Base-by-base conservation (phyloP, 2,329 filamentous ascomycete species). In the Phialocephala subalpina region DNA sequence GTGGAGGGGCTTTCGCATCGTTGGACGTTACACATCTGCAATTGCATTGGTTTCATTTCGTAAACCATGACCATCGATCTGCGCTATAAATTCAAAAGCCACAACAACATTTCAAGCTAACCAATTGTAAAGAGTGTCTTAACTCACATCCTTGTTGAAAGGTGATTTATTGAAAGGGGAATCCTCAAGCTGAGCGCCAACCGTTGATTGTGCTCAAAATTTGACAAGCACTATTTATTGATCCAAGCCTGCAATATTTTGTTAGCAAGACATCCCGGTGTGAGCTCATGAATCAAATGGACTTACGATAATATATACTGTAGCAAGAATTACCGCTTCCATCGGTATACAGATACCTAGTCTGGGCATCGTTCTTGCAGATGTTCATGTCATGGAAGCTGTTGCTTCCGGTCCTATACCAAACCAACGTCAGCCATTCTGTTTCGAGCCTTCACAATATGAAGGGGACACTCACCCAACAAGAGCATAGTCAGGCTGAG, bases 251-350 rank as follows among this genome's bases (percentile, higher is more conserved):
- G 9, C 9, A n/a, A 40, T 3, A 12, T 40, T 12, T 40, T 40
- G 18, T 40, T 16, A 40, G 36, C 18, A 16, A 40, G 36, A 40
- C 18, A 40, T 40, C 8, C 18, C 11, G 18, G 36, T 3, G 18
- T 40, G 36, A 3, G 3, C 36, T 40, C 36, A 12, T 12, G 36
- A 16, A 16, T 40, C 2, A 12, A 40, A n/a, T 3, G 11, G 25
- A 59, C 56, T 59, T 59, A 59, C 56, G 60, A 25, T 59, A 64
- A 25, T 64, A 64, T 9, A 60, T 56, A 40, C 62, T 64, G 18
- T 27, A 42, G 45, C 45, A 64, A 1, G n/a, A 20, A 33, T 64
- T 58, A 5, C 25, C 45, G 16, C 60, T 64, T 6, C 62, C 62
- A 53, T 59, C 56, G 1, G 33, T 20, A 56, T 64, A 64, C 56